Percentiles rank a stretch among this genome's conserved stretches.
These are phyloP conservation scores for Funneliformis mosseae DNA, from an alignment of 192 early-diverging fungal genomes.

Conservation along the genomic window DNA sequence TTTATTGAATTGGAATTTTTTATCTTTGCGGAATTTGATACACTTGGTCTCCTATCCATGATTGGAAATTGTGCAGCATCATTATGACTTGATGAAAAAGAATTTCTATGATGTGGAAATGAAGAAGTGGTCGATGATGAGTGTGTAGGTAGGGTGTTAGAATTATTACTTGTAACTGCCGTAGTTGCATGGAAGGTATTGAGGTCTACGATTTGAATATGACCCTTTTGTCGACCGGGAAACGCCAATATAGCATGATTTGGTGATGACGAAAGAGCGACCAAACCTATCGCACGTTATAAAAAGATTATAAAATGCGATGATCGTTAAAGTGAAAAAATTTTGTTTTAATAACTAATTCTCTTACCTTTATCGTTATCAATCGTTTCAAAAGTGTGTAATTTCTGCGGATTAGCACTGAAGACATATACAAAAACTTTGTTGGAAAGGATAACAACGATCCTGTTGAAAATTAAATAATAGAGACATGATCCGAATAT, in stretches of 20 bases:
- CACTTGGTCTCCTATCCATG: slow-evolving; percentile 19
- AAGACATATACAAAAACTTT: slow-evolving; percentile 84
- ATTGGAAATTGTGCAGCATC: slow-evolving; percentile 44
- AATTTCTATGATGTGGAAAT: slow-evolving; percentile 18
- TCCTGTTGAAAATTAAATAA: slow-evolving; percentile 41
- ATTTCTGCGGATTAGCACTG: slow-evolving; percentile 63
- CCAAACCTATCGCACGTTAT: slow-evolving; percentile 47
- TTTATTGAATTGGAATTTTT: slow-evolving; percentile 23
- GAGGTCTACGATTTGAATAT: slow-evolving; percentile 84
- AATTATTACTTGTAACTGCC: slow-evolving; percentile 29
- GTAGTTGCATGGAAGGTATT: slow-evolving; percentile 54
- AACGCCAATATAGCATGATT: slow-evolving; percentile 79
- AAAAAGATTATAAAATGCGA: neutral
- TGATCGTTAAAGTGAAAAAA: neutral
- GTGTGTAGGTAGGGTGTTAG: neutral
- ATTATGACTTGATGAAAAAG: slow-evolving; percentile 36
- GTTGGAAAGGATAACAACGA: slow-evolving; percentile 75
- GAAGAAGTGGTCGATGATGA: neutral
- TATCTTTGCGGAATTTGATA: neutral
- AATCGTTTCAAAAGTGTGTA: slow-evolving; percentile 82
- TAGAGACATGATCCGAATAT: neutral
- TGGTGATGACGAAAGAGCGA: slow-evolving; percentile 67
- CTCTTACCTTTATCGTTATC: slow-evolving; percentile 69
- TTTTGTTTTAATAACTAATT: neutral
- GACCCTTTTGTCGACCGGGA: slow-evolving; percentile 79